Base-by-base conservation (phyloP, 2,329 filamentous ascomycete genomes). In the Colletotrichum camelliae region DNA sequence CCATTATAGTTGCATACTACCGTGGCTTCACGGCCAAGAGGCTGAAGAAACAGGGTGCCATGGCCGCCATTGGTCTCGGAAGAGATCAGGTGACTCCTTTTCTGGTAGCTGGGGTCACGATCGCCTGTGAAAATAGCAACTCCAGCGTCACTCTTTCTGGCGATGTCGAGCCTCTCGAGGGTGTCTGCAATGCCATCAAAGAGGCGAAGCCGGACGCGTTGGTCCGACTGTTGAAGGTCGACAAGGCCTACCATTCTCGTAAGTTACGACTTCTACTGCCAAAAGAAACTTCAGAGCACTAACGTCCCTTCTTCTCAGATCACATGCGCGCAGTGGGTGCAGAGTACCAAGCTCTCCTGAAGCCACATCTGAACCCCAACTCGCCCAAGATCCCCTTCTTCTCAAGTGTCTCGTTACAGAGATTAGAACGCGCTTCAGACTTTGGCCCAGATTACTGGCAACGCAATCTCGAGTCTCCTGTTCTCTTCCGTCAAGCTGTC, bases 21-120 rank as follows among this genome's bases (percentile, higher is more conserved):
- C 82, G 86, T 7, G 85, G 85, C 21, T 62, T 70, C 62, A 29
- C 61, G 10, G 69, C 52, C 77, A 80, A 61, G 77, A 78, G 21
- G 37, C 9, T 66, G 2, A 62, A 67, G 64, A 31, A 81, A 83
- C 33, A 64, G 10, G 73, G 73, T 4, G 80, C 81, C 1, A 87
- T 87, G 85, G 76, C 85, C 35, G 84, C 84, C 1, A 82, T 80
- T 0, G 84, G 82, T 2, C 62, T 86, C 8, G 39, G 74, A 62
- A 67, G 60, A 64, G 43, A 76, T 55, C 33, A 74, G 21, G 67
- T 71, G 2, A 31, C 35, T 3, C 31, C 31, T 2, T 77, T 71
- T 29, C 10, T 77, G 2, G 52, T 55, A 5, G 4, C 57, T 4
- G 75, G 70, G 0, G 75, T 78, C 1, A 55, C 52, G 7, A 31